These are phyloP conservation scores for Cryptococcus sp. DNA, from an alignment of 1,284 basidiomycete genomes.

Conservation along the genomic window DNA sequence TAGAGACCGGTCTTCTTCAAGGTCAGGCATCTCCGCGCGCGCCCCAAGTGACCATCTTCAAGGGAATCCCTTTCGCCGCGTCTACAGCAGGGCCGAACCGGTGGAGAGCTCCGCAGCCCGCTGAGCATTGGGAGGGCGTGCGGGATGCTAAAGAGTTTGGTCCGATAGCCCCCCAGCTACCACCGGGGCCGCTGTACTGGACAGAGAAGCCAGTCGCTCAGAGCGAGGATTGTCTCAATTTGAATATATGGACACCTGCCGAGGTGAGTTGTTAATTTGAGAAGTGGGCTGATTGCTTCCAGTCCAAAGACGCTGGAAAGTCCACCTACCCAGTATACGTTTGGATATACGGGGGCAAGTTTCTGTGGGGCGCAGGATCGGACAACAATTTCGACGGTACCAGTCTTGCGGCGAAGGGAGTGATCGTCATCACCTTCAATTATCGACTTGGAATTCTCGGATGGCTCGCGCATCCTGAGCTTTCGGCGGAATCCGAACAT, in stretches of 20 bases:
- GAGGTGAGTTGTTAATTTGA: too few species aligned
- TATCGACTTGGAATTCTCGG: conserved; percentile 60
- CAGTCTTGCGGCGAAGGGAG: conserved; percentile 52
- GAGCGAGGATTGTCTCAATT: conserved; percentile 25
- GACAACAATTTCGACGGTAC: conserved; percentile 56
- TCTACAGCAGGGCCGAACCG: conserved; percentile 8
- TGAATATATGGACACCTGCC: conserved; percentile 22
- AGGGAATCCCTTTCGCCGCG: conserved; percentile 10
- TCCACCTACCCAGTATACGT: conserved; percentile 23
- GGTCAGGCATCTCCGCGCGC: neutral
- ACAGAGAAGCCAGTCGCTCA: neutral
- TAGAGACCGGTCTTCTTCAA: neutral
- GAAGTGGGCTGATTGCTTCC: conserved; percentile 28
- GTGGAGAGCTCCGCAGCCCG: conserved; percentile 6
- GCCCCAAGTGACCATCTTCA: conserved; percentile 4
- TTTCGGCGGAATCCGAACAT: conserved; percentile 45
- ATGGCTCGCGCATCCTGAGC: conserved; percentile 30
- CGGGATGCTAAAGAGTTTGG: neutral
- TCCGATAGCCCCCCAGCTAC: conserved; percentile 4
- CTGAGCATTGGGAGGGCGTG: neutral
- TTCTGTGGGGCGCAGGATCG: conserved; percentile 50
- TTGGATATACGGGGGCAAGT: conserved; percentile 31
- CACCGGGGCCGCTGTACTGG: conserved; percentile 2
- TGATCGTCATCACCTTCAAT: conserved; percentile 63
- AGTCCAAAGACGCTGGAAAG: neutral